Percentiles rank a stretch among this genome's conserved stretches.
Conservation (phyloP, 257 asterid species). For the Striga asiatica region DNA sequence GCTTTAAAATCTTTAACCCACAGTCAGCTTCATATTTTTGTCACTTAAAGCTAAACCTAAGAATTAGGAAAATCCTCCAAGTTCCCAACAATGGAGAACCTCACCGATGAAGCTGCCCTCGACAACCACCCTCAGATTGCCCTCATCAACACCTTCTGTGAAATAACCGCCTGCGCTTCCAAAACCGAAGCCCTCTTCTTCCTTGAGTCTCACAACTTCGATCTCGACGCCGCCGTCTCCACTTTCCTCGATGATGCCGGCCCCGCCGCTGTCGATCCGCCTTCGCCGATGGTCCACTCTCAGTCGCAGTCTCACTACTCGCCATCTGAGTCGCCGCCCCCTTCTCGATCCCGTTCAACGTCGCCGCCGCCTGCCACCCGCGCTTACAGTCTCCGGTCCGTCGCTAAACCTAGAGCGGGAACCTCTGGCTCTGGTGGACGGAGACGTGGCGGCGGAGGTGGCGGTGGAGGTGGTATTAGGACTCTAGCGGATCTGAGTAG, state of each 20-base stretch:
- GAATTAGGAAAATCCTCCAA: too few relatives aligned
- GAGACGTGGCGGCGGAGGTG: conserved; percentile 23
- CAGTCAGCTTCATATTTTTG: too few relatives aligned
- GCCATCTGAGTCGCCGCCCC: conserved; percentile 34
- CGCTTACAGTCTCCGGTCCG: conserved; percentile 35
- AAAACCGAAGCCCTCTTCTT: conserved; percentile 67
- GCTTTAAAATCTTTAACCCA: too few relatives aligned
- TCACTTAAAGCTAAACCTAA: too few relatives aligned
- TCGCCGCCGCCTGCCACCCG: conserved; percentile 36
- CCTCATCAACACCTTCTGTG: conserved; percentile 54
- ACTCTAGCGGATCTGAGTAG: conserved; percentile 66
- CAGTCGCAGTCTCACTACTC: conserved; percentile 28
- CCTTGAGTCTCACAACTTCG: conserved; percentile 76
- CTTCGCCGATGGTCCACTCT: conserved; percentile 13
- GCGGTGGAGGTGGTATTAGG: conserved; percentile 31
- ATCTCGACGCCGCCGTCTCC: conserved; percentile 78
- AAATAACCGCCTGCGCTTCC: conserved; percentile 55
- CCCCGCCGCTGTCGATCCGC: conserved; percentile 13
- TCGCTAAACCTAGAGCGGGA: conserved; percentile 21
- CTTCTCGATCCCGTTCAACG: conserved; percentile 38
- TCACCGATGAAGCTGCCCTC: conserved; percentile 18
- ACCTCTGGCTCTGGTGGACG: conserved; percentile 20
- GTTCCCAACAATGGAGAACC: conserved; percentile 26
- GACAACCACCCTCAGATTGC: conserved; percentile 27
- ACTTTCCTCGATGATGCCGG: conserved; percentile 54